phyloP scores from a whole-genome alignment of 1,284 basidiomycete species.

The Garcileccinum viscosum region DNA sequence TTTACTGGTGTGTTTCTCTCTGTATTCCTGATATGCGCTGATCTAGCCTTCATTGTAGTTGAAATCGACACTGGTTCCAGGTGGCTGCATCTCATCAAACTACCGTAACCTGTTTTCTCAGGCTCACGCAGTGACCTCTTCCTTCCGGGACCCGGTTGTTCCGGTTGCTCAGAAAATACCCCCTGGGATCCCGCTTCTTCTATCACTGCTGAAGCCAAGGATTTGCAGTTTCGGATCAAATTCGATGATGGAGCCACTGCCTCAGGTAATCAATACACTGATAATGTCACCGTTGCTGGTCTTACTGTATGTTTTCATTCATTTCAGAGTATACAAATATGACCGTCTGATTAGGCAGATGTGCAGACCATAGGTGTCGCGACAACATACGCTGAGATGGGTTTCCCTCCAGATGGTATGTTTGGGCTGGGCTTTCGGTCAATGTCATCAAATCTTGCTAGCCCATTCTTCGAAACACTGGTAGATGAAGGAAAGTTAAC shows the following conservation, averaged over 20 bases:
- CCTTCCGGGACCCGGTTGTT: neutral
- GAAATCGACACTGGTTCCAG: neutral
- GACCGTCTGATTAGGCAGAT: neutral
- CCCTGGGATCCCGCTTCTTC: neutral
- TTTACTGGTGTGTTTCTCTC: neutral
- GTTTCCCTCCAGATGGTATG: neutral
- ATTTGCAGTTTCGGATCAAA: neutral
- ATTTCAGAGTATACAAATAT: neutral
- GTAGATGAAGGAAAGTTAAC: neutral
- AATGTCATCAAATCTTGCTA: neutral
- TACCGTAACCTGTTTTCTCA: neutral
- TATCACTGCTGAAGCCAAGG: neutral
- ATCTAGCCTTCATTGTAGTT: neutral
- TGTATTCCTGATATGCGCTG: neutral
- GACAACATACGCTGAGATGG: neutral
- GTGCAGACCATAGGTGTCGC: neutral
- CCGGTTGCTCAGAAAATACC: neutral
- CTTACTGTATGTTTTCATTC: neutral
- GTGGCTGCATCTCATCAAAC: neutral
- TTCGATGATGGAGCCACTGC: no score
- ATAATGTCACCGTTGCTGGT: no score
- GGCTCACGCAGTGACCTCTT: neutral
- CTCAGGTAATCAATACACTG: no score
- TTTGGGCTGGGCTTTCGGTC: neutral
- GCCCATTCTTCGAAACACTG: neutral